A percentile compares a stretch with the other conserved stretches of the same genome.
Conservation (phyloP, 2,329 filamentous ascomycete species). For the Thielaviopsis punctulata region DNA sequence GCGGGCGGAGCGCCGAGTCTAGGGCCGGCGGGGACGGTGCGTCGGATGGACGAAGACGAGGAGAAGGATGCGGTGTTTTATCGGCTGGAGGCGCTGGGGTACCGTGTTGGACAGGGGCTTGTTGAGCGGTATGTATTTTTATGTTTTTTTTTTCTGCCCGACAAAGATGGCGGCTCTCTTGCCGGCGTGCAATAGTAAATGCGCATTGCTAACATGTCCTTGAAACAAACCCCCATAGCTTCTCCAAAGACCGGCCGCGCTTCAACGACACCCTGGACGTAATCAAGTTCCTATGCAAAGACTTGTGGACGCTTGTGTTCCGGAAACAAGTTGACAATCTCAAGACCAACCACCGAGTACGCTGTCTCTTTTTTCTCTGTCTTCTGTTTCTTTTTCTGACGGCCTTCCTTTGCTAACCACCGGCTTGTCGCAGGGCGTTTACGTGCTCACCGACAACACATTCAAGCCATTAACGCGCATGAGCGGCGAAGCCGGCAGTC, state of each 20-base stretch:
- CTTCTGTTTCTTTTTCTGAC: background rate
- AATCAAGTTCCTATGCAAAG: slow-evolving; percentile 98
- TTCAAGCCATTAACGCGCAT: slow-evolving; percentile 82
- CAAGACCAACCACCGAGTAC: slow-evolving; percentile 86
- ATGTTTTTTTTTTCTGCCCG: background rate
- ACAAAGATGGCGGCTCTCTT: background rate
- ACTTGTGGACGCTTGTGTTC: slow-evolving; percentile 88
- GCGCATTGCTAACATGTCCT: background rate
- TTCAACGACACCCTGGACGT: slow-evolving; percentile 86
- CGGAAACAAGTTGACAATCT: slow-evolving; percentile 96
- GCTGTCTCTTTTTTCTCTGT: slow-evolving; percentile 13
- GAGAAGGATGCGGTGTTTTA: slow-evolving; percentile 72
- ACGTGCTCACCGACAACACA: slow-evolving; percentile 82
- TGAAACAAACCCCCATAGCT: slow-evolving; percentile 29
- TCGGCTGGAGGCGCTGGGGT: slow-evolving; percentile 68
- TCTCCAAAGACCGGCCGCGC: slow-evolving; percentile 67
- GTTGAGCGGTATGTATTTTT: slow-evolving; percentile 53
- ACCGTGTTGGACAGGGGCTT: slow-evolving; percentile 79
- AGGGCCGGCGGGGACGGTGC: slow-evolving; percentile 6
- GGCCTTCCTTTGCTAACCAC: background rate
- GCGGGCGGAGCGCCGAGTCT: slow-evolving; percentile 11
- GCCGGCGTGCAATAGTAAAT: background rate
- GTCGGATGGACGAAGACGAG: slow-evolving; percentile 55
- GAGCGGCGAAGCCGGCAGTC: slow-evolving; percentile 63
- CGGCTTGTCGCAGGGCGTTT: slow-evolving; percentile 53